These are phyloP conservation scores for Beauveria bassiana DNA, from an alignment of 2,329 filamentous ascomycete species.

Conservation along the genomic window DNA sequence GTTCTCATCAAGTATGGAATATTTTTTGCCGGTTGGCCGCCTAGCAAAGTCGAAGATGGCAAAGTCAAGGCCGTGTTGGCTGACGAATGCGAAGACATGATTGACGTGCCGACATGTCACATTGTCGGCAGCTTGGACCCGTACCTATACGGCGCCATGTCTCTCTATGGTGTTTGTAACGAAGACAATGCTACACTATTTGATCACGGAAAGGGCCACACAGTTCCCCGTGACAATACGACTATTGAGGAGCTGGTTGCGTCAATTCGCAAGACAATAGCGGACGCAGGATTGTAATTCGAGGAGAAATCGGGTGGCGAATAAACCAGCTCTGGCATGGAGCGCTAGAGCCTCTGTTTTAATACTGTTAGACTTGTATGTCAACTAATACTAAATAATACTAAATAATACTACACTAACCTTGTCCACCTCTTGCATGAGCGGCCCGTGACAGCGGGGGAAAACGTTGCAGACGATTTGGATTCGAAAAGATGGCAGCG, in stretches of 20 bases:
- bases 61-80: constrained; percentile 37
- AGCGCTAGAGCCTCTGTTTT: background rate
- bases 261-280: constrained; percentile 31
- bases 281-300: constrained; percentile 10
- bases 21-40: constrained; percentile 49
- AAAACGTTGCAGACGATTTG: background rate
- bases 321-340: background rate
- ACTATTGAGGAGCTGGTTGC: constrained; percentile 37
- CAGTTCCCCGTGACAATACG: constrained; percentile 45
- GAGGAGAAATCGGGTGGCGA: background rate
- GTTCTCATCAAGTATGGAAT: constrained; percentile 32
- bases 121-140: constrained; percentile 50
- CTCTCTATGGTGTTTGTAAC: constrained; percentile 55
- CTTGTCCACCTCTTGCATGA: background rate
- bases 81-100: constrained; percentile 40
- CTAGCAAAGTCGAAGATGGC: constrained; percentile 31
- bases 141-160: constrained; percentile 52
- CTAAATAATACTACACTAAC: background rate
- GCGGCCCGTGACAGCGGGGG: background rate
- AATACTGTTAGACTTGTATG: background rate
- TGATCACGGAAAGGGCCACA: constrained; percentile 59
- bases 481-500: background rate
- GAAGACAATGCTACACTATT: constrained; percentile 52
- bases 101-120: constrained; percentile 45
- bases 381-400: background rate